Percentiles rank a stretch among this genome's conserved stretches.
Evolutionary conservation across 192 early-diverging fungal genomes (phyloP).

Genomic region (Entomortierella parvispora): DNA sequence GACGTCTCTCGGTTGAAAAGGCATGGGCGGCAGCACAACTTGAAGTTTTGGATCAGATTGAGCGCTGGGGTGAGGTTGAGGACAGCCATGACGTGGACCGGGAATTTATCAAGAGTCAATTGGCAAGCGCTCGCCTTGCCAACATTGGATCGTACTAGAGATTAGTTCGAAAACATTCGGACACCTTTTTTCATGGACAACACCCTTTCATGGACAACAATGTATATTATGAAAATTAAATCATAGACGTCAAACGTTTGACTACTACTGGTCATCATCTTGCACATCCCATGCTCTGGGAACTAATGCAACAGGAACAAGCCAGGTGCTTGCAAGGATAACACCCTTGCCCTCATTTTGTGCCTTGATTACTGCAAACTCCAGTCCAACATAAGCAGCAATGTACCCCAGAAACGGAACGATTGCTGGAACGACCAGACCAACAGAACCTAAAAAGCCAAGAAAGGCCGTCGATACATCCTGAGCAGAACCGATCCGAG

Average conservation of each 20-base stretch:
- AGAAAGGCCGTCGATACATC: constrained; percentile 51
- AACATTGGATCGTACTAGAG: constrained; percentile 36
- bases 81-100: constrained; percentile 79
- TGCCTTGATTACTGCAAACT: constrained; percentile 55
- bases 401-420: constrained; percentile 56
- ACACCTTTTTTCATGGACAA: too few species aligned
- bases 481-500: constrained; percentile 51
- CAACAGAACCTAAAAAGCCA: constrained; percentile 50
- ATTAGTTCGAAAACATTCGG: too few species aligned
- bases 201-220: too few species aligned
- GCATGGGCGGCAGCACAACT: constrained; percentile 84
- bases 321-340: constrained; percentile 55
- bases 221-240: too few species aligned
- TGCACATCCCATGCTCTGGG: constrained; percentile 54
- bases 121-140: constrained; percentile 60
- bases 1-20: constrained; percentile 74
- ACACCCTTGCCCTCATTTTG: constrained; percentile 55
- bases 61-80: constrained; percentile 80
- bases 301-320: constrained; percentile 52
- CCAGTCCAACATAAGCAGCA: constrained; percentile 55
- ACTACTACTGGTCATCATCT: neutral
- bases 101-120: constrained; percentile 76
- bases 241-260: too few species aligned
- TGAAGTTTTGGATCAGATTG: constrained; percentile 89
- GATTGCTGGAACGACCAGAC: constrained; percentile 43